These are phyloP conservation scores for Coniochaeta sp. DNA, from an alignment of 2,329 filamentous ascomycete genomes.

Conservation along the genomic window DNA sequence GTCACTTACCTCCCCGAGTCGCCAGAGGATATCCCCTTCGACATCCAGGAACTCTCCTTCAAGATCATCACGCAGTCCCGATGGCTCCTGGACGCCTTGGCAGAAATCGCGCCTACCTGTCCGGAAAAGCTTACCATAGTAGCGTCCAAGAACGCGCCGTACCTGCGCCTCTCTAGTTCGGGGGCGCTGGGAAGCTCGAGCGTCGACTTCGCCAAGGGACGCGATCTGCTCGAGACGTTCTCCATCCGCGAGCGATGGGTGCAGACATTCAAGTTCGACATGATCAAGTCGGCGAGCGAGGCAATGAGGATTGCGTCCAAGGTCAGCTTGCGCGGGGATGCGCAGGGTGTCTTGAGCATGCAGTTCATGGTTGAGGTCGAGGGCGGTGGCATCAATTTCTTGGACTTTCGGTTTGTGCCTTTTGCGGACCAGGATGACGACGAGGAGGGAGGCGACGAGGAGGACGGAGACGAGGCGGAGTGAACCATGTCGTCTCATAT, in stretches of 20 bases:
- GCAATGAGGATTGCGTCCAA: slow-evolving; percentile 94
- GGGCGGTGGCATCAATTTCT: slow-evolving; percentile 25
- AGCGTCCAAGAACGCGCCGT: slow-evolving; percentile 57
- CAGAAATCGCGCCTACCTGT: slow-evolving; percentile 62
- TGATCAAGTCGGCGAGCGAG: slow-evolving; percentile 76
- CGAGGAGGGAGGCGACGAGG: slow-evolving; percentile 28
- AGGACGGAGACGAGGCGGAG: slow-evolving; percentile 14
- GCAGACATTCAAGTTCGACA: slow-evolving; percentile 78
- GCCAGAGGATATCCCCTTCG: slow-evolving; percentile 79
- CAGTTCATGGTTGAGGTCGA: slow-evolving; percentile 96
- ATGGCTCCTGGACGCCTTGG: slow-evolving; percentile 64
- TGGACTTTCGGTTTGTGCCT: slow-evolving; percentile 38
- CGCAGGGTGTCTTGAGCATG: slow-evolving; percentile 82
- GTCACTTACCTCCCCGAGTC: slow-evolving; percentile 76
- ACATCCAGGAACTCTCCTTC: slow-evolving; percentile 70
- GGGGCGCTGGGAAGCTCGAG: slow-evolving; percentile 53
- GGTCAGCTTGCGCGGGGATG: slow-evolving; percentile 82
- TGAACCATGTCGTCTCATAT: not conserved
- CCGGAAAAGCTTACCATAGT: slow-evolving; percentile 65
- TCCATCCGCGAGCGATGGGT: slow-evolving; percentile 51
- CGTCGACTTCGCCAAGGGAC: slow-evolving; percentile 59
- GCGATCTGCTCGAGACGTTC: slow-evolving; percentile 68
- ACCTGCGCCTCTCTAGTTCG: slow-evolving; percentile 65
- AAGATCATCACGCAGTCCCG: slow-evolving; percentile 90
- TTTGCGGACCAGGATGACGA: slow-evolving; percentile 48